Evolutionary conservation across 139 green algal species (phyloP), one percentile per base, ranked within the genome.

Genomic region (Eudorina sp.): DNA sequence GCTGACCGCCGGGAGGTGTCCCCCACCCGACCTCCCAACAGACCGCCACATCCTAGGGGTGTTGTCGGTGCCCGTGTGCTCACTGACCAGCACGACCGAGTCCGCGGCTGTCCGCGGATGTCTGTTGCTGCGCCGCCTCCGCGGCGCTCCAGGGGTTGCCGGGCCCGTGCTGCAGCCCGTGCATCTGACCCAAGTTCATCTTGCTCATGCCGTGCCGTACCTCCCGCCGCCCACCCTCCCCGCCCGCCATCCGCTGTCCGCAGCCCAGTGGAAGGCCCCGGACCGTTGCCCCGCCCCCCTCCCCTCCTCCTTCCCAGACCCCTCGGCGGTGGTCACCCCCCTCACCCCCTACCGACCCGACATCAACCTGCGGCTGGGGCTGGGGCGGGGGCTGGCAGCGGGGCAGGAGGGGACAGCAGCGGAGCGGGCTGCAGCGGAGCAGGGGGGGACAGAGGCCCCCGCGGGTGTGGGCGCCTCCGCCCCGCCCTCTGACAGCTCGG

Each of bases 281-380:
- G 29, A 66, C 29, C 55, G 55, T 25, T 66, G 55, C 55, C 29
- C 23, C 5, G 55, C 4, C 55, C 23, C 23, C 4, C 27, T 34
- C 55, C 23, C 4, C 8, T 5, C 23, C 55, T 66, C 29, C 55
- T 34, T 23, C 4, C 4, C 23, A 66, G 4, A 5, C 55, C 23
- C 23, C 8, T 27, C 7, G 64, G 66, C 46, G n/a, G 36, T 75
- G 66, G 66, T 75, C 16, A 75, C 66, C 4, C 66, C 66, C 19
- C 31, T 75, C 16, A 75, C 66, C 19, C 66, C 66, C 16, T 34
- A 75, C 66, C 66, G 66, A 11, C 34, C 66, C 6, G 66, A 48
- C 31, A 27, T 75, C 66, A 75, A 75, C 66, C 66, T 75, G 31
- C 36, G 31, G 7, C 66, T 75, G 66, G 66, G 46, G 66, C 34